A percentile compares a stretch with the other conserved stretches of the same genome.
These are phyloP conservation scores for Candida sonorensis DNA, from an alignment of 805 yeast species.

Conservation along the genomic window DNA sequence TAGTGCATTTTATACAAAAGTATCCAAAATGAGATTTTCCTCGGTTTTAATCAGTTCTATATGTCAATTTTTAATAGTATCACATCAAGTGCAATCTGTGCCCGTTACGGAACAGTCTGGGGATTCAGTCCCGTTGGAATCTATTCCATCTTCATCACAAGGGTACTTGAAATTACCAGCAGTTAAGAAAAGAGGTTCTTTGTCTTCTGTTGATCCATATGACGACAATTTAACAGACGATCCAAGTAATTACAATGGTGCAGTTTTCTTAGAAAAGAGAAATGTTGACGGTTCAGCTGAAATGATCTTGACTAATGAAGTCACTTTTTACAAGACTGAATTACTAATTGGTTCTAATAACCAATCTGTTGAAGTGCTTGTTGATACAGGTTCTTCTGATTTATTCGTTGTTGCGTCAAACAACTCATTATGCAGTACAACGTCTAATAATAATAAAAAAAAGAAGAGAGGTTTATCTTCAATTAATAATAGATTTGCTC, in stretches of 20 bases:
- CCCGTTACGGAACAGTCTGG: too few species aligned
- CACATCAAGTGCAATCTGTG: too few species aligned
- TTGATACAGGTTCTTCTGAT: slow-evolving; percentile 79
- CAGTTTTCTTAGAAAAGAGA: slow-evolving; percentile 19
- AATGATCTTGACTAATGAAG: slow-evolving; percentile 31
- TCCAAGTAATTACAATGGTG: slow-evolving; percentile 4
- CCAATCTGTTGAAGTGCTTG: slow-evolving; percentile 46
- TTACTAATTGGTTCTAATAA: slow-evolving; percentile 50
- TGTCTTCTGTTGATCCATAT: neutral
- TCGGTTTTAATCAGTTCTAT: too few species aligned
- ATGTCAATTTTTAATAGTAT: too few species aligned
- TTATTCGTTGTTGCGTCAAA: slow-evolving; percentile 51
- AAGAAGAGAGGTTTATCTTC: neutral
- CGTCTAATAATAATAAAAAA: neutral
- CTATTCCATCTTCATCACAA: too few species aligned
- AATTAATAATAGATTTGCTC: too few species aligned
- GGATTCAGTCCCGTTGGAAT: too few species aligned
- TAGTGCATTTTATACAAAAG: too few species aligned
- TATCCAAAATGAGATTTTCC: too few species aligned
- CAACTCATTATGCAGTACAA: slow-evolving; percentile 38
- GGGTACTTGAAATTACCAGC: too few species aligned
- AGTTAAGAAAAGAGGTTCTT: slow-evolving; percentile 4
- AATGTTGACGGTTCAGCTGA: slow-evolving; percentile 21
- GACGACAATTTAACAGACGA: slow-evolving; percentile 6
- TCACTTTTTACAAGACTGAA: slow-evolving; percentile 38